Evolutionary conservation across 331 rosid species (phyloP), one percentile per base, ranked within the genome.

Genomic region (Arachis monticola): DNA sequence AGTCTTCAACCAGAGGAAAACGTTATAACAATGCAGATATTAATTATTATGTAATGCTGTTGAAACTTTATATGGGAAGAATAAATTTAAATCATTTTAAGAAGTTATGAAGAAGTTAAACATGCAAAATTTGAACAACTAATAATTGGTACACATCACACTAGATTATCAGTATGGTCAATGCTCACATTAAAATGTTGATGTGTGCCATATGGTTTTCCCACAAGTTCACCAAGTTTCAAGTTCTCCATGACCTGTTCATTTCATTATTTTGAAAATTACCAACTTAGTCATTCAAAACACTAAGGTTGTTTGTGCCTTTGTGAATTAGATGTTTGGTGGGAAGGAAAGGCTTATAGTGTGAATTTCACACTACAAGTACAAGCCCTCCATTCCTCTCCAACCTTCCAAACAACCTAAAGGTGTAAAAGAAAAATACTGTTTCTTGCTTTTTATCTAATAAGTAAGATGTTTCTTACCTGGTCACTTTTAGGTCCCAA

Each of bases 401-500:
- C 40, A 35, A 35, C 40, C 40, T 2, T 35, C 40, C 40, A 35
- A 35, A 35, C 3, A 35, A 2, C 40, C 40, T 35, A 35, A 59
- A 30, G 64, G 59, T 55, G 75, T 58, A 59, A 30, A 51, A 59
- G 42, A 47, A 17, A 17, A 53, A 60, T n/a, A 47, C 1, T 35
- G 40, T 35, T 35, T 35, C 40, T 35, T 35, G 22, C 22, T 35
- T 32, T 35, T 35, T 35, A 35, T 35, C 40, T 11, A 51, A 10
- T 3, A 51, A 30, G 57, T 55, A 47, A 48, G 50, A 57, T 13
- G 65, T 51, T 67, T 42, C 92, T 91, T 93, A 93, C 98, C 69
- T 90, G 87, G 82, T 83, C 77, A 84, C 97, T 91, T 69, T 86
- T 84, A 50, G 97, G 98, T 81, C 98, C 98, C 80, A 84, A 87